Base-by-base conservation (phyloP, 768 basidiomycete species). In the Kwoniella botswanensis region DNA sequence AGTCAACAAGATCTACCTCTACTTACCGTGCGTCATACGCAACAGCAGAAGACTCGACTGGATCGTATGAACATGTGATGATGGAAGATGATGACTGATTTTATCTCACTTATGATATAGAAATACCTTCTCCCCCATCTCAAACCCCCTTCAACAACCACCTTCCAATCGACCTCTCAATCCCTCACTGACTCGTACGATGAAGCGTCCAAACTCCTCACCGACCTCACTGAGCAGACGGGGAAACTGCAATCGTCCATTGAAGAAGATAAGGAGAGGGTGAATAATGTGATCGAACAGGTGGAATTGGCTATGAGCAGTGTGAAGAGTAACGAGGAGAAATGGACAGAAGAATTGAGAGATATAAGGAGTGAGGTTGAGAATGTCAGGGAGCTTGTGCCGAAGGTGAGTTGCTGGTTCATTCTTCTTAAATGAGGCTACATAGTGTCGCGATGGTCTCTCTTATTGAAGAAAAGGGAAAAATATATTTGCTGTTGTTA, bases 81-180 rank as follows among this genome's bases (percentile, higher is more conserved):
- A n/a, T n/a, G n/a, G n/a, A n/a, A n/a, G n/a, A n/a, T n/a, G n/a
- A n/a, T n/a, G n/a, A n/a, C n/a, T n/a, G n/a, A 55, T 17, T 4
- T 21, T 52, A 17, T 7, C 60, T 56, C 2, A 41, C 15, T 65
- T 35, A 46, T 22, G 26, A 61, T 50, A 29, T 76, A 95, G 91
- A 97, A 94, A 89, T 94, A 91, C 83, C 86, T 99, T 18, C 84
- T 92, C 5, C 97, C 97, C 0, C 93, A 97, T 83, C 88, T 99
- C 6, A 89, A 88, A 80, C 95, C 97, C 0, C 96, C 97, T 3
- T 88, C 90, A 0, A 87, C 90, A 2, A 92, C 93, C 21, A 91
- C 93, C 4, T 98, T 98, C 82, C 92, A 96, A 85, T 88, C 89
- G 67, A 94, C 97, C 74, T 89, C 91, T 26, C 89, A 92, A 76